phyloP scores from a whole-genome alignment of 768 basidiomycete species.

The Boletus reticuloceps region DNA sequence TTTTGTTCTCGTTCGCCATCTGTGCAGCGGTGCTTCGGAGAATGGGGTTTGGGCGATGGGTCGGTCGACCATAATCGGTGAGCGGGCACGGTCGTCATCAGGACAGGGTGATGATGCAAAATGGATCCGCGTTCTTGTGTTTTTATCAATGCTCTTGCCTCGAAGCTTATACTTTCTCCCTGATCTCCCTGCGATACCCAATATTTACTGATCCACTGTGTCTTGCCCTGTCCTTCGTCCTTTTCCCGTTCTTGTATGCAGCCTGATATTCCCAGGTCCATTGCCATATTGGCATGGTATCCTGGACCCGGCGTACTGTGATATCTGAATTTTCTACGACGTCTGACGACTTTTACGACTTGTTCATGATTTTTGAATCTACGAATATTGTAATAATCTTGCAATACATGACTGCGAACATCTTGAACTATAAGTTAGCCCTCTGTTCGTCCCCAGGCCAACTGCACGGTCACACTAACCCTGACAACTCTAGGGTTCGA shows the following conservation, averaged over 20 bases:
- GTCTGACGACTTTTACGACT: slow-evolving; percentile 3
- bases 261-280: neutral
- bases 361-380: neutral
- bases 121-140: neutral
- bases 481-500: too few species aligned
- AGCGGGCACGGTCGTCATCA: neutral
- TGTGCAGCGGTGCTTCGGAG: slow-evolving; percentile 28
- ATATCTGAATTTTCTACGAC: neutral
- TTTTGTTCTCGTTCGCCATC: slow-evolving; percentile 28
- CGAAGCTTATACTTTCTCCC: neutral
- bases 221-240: neutral
- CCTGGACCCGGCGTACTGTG: neutral
- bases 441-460: too few species aligned
- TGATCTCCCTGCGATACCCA: neutral
- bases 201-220: neutral
- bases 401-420: neutral
- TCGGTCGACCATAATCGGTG: slow-evolving; percentile 19
- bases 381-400: neutral
- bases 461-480: too few species aligned
- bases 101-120: neutral
- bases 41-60: slow-evolving; percentile 23
- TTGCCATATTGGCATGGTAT: neutral
- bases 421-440: too few species aligned
- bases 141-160: neutral
- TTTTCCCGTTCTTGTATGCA: neutral